These are phyloP conservation scores for Zygotorulaspora danielsina DNA, from an alignment of 805 yeast genomes.

Conservation along the genomic window DNA sequence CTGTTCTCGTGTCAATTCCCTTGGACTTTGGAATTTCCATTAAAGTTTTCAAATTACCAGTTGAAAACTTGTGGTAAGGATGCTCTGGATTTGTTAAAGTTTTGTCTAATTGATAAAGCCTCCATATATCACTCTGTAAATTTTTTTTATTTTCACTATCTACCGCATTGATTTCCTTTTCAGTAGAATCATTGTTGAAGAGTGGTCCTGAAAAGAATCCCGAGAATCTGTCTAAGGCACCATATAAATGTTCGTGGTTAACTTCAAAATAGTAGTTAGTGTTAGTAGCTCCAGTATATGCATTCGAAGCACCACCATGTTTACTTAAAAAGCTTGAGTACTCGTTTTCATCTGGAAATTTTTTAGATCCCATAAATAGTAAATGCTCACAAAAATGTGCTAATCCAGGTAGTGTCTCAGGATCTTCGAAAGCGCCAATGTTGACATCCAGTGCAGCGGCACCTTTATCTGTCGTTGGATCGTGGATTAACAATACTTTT, in stretches of 20 bases:
- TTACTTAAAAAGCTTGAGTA: constrained; percentile 70
- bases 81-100: constrained; percentile 67
- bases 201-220: constrained; percentile 88
- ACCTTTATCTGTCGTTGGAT: constrained; percentile 65
- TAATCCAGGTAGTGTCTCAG: constrained; percentile 58
- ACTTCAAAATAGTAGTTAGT: constrained; percentile 91
- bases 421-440: constrained; percentile 73
- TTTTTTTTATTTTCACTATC: constrained; percentile 95
- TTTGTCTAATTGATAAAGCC: constrained; percentile 80
- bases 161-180: constrained; percentile 89
- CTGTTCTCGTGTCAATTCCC: constrained; percentile 75
- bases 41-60: constrained; percentile 79
- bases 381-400: constrained; percentile 78
- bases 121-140: constrained; percentile 84
- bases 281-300: constrained; percentile 82
- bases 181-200: constrained; percentile 69
- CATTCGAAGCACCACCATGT: constrained; percentile 87
- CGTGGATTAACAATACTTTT: constrained; percentile 60
- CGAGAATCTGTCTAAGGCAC: constrained; percentile 87
- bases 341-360: constrained; percentile 75
- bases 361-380: constrained; percentile 74
- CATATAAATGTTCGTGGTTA: constrained; percentile 66
- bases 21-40: constrained; percentile 55
- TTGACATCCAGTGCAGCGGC: constrained; percentile 79
- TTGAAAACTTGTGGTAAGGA: constrained; percentile 83